Conservation (phyloP, 73 alveolate genomes). For the Paramecium caudatum region DNA sequence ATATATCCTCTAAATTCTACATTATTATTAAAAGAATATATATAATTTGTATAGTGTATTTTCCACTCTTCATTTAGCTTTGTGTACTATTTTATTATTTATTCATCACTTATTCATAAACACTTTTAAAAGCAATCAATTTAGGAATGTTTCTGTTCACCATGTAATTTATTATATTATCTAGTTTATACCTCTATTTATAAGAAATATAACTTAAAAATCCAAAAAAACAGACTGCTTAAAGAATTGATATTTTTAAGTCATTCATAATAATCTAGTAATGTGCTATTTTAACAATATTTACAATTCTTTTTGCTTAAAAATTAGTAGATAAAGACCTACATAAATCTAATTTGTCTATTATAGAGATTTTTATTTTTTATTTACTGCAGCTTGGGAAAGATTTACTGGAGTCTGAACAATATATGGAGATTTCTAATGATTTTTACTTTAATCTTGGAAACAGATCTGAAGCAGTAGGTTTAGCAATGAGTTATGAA, state of each 20-base stretch:
- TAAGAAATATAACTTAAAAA: not conserved
- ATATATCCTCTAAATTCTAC: slow-evolving; percentile 38
- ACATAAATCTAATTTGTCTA: not conserved
- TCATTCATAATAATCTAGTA: not conserved
- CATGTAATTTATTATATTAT: not conserved
- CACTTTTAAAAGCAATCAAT: slow-evolving; percentile 5
- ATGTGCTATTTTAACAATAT: slow-evolving; percentile 17
- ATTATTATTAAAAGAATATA: slow-evolving; percentile 1
- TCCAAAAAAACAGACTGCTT: not conserved
- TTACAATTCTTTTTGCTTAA: not conserved
- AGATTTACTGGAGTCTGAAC: not conserved
- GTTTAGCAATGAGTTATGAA: slow-evolving; percentile 66
- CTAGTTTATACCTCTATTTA: not conserved
- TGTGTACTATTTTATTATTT: slow-evolving; percentile 26
- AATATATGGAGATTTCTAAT: not conserved
- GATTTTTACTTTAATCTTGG: slow-evolving; percentile 4
- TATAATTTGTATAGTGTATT: slow-evolving; percentile 24
- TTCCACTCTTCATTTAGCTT: not conserved
- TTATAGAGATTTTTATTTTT: slow-evolving; percentile 9
- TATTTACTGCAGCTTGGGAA: not conserved
- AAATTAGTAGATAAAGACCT: not conserved
- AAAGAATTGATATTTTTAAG: slow-evolving; percentile 16
- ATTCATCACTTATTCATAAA: not conserved
- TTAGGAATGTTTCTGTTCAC: slow-evolving; percentile 26
- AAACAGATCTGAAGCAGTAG: slow-evolving; percentile 21